Evolutionary conservation across 176 grass and related monocot species (phyloP), one percentile per base, ranked within the genome.

Genomic region (Carex cristatella): DNA sequence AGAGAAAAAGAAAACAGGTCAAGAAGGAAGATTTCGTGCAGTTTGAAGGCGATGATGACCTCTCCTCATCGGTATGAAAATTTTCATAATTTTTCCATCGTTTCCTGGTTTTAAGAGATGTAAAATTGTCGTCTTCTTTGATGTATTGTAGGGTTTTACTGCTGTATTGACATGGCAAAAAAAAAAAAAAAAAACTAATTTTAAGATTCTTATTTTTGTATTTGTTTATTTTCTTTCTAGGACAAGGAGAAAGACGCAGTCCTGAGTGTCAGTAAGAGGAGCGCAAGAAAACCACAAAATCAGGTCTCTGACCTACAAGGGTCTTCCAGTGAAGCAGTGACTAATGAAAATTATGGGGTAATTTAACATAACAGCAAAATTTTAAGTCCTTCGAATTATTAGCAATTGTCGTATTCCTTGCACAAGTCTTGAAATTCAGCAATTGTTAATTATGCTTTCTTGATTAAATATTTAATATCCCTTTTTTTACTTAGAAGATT

Each of bases 201-300:
- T 75, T 66, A 33, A 32, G 23, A 30, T n/a, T 49, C 40, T 30
- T 77, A 0, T 4, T 13, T 55, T 53, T 77, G 13, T 30, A 9
- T 62, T 40, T 44, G n/a, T 61, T 81, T 81, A 18, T 81, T 37
- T 62, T 65, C 10, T 51, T 77, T 65, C 4, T 48, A 84, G 69
- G 70, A 59, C 1, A 42, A 40, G 16, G 12, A 59, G 44, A 27
- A 63, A 38, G 81, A 69, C 28, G 1, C 46, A 19, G 23, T 42
- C 64, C 44, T 19, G 14, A 19, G 27, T 31, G 7, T 42, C 18
- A 72, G 23, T 28, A 72, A 54, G 67, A 27, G 16, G 28, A 55
- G 13, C 0, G 30, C 0, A 14, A 82, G 33, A 30, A 82, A 64
- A 28, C 18, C 9, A 7, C 33, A 65, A 44, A 82, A 51, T 61